phyloP scores from a whole-genome alignment of 2,329 filamentous ascomycete species.

The Nemania sp. region DNA sequence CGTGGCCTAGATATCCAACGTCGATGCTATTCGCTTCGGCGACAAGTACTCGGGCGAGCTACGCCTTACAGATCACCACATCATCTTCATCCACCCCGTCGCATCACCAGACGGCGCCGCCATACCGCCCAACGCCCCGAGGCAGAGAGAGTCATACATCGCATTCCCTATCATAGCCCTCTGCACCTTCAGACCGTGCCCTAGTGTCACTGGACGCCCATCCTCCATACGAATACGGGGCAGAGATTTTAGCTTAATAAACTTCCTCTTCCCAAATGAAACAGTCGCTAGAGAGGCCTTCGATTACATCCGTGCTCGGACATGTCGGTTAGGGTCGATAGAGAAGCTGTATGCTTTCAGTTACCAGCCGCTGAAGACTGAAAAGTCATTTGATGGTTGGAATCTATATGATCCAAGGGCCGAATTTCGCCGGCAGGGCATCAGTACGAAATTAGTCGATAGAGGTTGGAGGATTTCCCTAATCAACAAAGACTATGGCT shows the following conservation, averaged over 20 bases:
- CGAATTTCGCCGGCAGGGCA: conserved; percentile 89
- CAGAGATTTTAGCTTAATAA: conserved; percentile 93
- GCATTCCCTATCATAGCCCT: conserved; percentile 91
- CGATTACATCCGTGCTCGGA: conserved; percentile 83
- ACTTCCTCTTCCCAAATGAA: conserved; percentile 85
- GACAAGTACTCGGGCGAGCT: conserved; percentile 68
- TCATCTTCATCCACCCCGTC: conserved; percentile 54
- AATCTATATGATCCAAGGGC: conserved; percentile 84
- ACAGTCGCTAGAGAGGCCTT: conserved; percentile 84
- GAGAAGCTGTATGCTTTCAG: conserved; percentile 93
- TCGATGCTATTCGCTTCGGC: conserved; percentile 71
- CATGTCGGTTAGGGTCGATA: conserved; percentile 83
- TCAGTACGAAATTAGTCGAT: conserved; percentile 81
- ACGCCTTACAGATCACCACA: conserved; percentile 72
- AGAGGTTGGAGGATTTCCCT: conserved; percentile 89
- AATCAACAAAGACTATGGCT: conserved; percentile 90
- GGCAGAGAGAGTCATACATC: conserved; percentile 82
- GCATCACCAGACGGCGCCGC: conserved; percentile 40
- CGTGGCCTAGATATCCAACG: conserved; percentile 66
- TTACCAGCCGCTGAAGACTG: conserved; percentile 79
- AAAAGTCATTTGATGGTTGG: conserved; percentile 84
- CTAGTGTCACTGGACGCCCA: conserved; percentile 74
- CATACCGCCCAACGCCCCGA: conserved; percentile 44
- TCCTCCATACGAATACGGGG: conserved; percentile 89
- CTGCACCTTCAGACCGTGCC: conserved; percentile 81